Evolutionary conservation across 345 rosid species (phyloP).

Genomic region (Fremontodendron californicum): DNA sequence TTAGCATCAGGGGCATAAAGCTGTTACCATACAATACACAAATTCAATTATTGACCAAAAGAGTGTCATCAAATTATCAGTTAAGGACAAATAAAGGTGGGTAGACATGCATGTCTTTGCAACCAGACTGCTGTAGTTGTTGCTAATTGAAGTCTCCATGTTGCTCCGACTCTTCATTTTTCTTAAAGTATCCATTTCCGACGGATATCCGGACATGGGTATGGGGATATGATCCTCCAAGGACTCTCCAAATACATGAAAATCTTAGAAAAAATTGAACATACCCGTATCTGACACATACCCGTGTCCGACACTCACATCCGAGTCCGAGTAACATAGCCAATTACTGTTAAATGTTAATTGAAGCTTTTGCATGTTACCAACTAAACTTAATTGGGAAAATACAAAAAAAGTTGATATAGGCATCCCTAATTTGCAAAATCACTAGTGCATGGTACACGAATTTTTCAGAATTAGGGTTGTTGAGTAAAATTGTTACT

Average conservation of each 20-base stretch:
- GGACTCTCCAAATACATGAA: too few relatives aligned
- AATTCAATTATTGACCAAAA: conserved; percentile 3
- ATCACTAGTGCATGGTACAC: background rate
- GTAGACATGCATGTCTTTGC: background rate
- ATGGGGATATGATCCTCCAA: too few relatives aligned
- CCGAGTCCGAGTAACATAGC: too few relatives aligned
- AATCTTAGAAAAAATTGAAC: too few relatives aligned
- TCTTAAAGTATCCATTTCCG: too few relatives aligned
- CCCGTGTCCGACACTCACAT: too few relatives aligned
- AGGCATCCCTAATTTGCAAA: background rate
- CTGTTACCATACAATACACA: conserved; percentile 3
- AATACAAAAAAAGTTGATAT: background rate
- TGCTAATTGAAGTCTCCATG: background rate
- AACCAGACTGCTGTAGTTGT: background rate
- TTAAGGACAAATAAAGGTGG: background rate
- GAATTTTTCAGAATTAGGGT: background rate
- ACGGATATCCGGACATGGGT: too few relatives aligned
- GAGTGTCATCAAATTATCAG: background rate
- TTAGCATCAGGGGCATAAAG: background rate
- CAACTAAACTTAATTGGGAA: background rate
- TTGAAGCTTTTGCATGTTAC: background rate
- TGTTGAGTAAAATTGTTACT: background rate
- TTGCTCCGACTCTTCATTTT: too few relatives aligned
- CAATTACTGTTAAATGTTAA: background rate
- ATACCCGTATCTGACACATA: too few relatives aligned